These are phyloP conservation scores for Cytospora leucostoma DNA, from an alignment of 2,329 filamentous ascomycete species.

Conservation along the genomic window DNA sequence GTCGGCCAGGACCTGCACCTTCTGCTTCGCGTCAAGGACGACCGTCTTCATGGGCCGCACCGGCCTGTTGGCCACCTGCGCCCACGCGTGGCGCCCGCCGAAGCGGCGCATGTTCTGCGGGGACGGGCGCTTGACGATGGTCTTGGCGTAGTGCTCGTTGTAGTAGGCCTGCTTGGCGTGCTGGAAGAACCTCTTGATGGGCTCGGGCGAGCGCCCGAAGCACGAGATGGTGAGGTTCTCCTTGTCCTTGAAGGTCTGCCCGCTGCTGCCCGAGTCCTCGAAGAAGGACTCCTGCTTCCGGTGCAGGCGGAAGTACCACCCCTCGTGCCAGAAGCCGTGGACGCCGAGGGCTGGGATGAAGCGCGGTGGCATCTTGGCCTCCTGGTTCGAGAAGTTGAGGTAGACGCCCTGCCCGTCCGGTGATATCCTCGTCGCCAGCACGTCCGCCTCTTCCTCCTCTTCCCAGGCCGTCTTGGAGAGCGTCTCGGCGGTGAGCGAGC, in stretches of 20 bases:
- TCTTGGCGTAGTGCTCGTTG: constrained; percentile 55
- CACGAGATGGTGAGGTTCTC: constrained; percentile 58
- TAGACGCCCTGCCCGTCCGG: constrained; percentile 48
- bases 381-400: constrained; percentile 62
- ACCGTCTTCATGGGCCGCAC: constrained; percentile 74
- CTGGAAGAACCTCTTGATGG: constrained; percentile 57
- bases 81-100: constrained; percentile 51
- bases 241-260: constrained; percentile 48
- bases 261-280: constrained; percentile 38
- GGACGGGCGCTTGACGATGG: constrained; percentile 57
- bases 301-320: constrained; percentile 51
- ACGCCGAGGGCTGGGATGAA: constrained; percentile 56
- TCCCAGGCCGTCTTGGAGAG: constrained; percentile 58
- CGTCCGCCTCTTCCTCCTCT: constrained; percentile 51
- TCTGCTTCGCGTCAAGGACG: constrained; percentile 68
- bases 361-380: constrained; percentile 53
- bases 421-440: constrained; percentile 39
- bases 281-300: constrained; percentile 48
- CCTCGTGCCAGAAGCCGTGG: constrained; percentile 57
- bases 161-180: constrained; percentile 57
- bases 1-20: constrained; percentile 66
- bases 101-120: constrained; percentile 49
- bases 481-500: constrained; percentile 58
- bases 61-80: constrained; percentile 61
- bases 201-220: constrained; percentile 52